Conservation (phyloP, 176 grass and related monocot genomes). For the Raddia guianensis region DNA sequence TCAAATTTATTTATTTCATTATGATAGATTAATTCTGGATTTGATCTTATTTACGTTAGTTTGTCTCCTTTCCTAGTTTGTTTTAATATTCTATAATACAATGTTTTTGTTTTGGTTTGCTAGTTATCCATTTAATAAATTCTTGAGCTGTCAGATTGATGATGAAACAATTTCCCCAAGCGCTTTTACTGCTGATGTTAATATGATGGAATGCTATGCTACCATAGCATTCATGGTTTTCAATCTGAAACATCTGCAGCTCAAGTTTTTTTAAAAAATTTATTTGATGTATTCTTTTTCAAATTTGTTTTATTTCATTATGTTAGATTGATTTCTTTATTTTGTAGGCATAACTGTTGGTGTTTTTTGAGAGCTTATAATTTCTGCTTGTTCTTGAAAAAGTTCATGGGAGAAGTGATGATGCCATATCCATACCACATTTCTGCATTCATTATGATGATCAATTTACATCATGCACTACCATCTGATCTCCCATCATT, state of each 20-base stretch:
- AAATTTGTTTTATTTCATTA: neutral
- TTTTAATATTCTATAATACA: neutral
- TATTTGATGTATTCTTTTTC: neutral
- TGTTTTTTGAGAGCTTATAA: neutral
- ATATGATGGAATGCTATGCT: constrained; percentile 42
- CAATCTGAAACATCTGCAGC: constrained; percentile 48
- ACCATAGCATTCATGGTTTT: constrained; percentile 47
- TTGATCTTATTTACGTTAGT: neutral
- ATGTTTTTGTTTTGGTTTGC: neutral
- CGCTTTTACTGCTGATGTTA: constrained; percentile 39
- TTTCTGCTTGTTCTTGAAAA: neutral
- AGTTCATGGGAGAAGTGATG: constrained; percentile 48
- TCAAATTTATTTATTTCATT: neutral
- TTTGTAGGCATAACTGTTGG: neutral
- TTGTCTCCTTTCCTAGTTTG: neutral
- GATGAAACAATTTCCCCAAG: constrained; percentile 43
- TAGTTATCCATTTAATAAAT: neutral
- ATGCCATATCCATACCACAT: constrained; percentile 41
- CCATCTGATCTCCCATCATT: constrained; percentile 56
- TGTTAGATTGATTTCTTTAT: neutral
- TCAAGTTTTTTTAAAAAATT: neutral
- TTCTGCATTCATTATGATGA: constrained; percentile 61
- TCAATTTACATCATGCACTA: constrained; percentile 51
- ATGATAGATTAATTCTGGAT: too few species aligned
- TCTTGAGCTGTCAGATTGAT: constrained; percentile 37